These are phyloP conservation scores for Agrocybe praecox DNA, from an alignment of 768 basidiomycete species.

Conservation along the genomic window DNA sequence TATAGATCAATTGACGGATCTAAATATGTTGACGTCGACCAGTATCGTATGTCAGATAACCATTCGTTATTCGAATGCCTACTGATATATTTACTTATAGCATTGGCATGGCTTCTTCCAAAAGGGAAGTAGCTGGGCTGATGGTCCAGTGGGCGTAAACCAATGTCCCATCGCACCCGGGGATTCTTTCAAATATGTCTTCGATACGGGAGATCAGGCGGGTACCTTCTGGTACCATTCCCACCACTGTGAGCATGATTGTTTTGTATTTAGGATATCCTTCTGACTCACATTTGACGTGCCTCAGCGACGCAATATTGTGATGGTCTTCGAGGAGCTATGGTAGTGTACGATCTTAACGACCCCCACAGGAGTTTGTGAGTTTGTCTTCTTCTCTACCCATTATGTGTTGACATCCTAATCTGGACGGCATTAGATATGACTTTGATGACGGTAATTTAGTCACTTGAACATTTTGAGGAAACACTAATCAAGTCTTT, in stretches of 20 bases:
- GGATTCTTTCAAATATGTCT: slow-evolving; percentile 31
- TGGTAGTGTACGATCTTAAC: slow-evolving; percentile 26
- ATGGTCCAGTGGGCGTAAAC: slow-evolving; percentile 39
- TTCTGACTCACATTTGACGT: background rate
- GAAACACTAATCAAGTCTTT: background rate
- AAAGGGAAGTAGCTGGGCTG: slow-evolving; percentile 35
- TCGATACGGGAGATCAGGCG: slow-evolving; percentile 31
- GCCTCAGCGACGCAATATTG: slow-evolving; percentile 57
- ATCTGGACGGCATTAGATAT: slow-evolving; percentile 12
- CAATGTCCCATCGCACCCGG: slow-evolving; percentile 44
- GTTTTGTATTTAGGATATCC: background rate
- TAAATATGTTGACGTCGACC: slow-evolving; percentile 23
- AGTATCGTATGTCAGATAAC: slow-evolving; percentile 21
- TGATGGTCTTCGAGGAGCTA: slow-evolving; percentile 51
- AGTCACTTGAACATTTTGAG: background rate
- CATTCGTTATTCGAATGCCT: too few relatives aligned
- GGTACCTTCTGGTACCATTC: slow-evolving; percentile 50
- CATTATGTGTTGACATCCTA: background rate
- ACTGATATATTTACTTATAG: slow-evolving; percentile 31
- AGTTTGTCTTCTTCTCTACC: slow-evolving; percentile 1
- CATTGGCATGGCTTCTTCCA: slow-evolving; percentile 48
- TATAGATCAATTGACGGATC: background rate
- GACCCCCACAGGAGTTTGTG: slow-evolving; percentile 24
- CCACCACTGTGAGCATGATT: slow-evolving; percentile 31
- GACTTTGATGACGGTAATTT: slow-evolving; percentile 44